phyloP scores from a whole-genome alignment of 495 filamentous ascomycete species.

The Parmelia sp. region DNA sequence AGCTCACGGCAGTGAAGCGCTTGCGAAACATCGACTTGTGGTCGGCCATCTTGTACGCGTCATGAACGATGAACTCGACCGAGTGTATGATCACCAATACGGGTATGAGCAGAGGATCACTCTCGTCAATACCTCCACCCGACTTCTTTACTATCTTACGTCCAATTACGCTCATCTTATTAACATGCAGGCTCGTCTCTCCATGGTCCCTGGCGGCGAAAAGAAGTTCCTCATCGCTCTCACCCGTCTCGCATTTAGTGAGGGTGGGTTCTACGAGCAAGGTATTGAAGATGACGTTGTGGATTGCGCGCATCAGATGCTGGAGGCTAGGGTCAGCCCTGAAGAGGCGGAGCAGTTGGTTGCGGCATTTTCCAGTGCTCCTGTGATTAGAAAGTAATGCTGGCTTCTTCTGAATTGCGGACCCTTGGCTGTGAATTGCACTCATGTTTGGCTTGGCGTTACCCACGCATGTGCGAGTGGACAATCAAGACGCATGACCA shows the following conservation, averaged over 20 bases:
- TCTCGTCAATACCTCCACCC: conserved; percentile 55
- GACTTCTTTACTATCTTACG: conserved; percentile 55
- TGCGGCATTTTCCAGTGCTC: conserved; percentile 47
- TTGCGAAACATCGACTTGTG: conserved; percentile 49
- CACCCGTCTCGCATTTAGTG: conserved; percentile 61
- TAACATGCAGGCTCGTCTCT: conserved; percentile 53
- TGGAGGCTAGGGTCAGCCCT: conserved; percentile 60
- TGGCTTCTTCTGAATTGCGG: neutral
- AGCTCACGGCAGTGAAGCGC: conserved; percentile 44
- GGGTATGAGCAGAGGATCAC: conserved; percentile 33
- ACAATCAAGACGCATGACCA: neutral
- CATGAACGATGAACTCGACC: conserved; percentile 58
- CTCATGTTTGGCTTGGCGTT: neutral
- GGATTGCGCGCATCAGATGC: conserved; percentile 56
- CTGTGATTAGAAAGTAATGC: conserved; percentile 13
- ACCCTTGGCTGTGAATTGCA: neutral
- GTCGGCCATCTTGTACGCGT: conserved; percentile 55
- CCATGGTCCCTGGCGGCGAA: conserved; percentile 48
- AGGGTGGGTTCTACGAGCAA: conserved; percentile 53
- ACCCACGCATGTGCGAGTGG: neutral
- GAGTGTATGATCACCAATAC: conserved; percentile 48
- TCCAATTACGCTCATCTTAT: conserved; percentile 42
- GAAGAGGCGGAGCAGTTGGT: conserved; percentile 64
- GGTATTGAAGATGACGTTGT: conserved; percentile 62
- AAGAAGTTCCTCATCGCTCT: conserved; percentile 62